Evolutionary conservation across 2,329 filamentous ascomycete genomes (phyloP).

Genomic region (Aspergillus unguis): DNA sequence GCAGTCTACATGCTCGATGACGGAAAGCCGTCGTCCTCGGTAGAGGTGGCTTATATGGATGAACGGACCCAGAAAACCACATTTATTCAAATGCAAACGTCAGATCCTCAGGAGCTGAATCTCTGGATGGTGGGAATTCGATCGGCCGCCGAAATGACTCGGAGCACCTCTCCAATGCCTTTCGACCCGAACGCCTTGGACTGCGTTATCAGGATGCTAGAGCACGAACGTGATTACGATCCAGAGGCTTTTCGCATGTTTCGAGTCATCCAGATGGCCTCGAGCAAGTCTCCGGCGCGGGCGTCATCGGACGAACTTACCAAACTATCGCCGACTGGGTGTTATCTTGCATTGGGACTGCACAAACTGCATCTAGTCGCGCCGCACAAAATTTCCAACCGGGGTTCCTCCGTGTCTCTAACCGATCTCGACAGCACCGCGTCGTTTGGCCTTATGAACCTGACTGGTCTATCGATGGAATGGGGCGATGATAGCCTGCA

Average conservation of each 20-base stretch:
- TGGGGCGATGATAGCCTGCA: conserved; percentile 65
- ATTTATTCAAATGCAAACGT: conserved; percentile 62
- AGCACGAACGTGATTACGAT: conserved; percentile 66
- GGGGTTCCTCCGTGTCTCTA: conserved; percentile 54
- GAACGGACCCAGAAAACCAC: conserved; percentile 60
- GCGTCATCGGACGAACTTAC: conserved; percentile 65
- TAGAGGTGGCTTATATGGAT: conserved; percentile 67
- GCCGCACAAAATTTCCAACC: conserved; percentile 56
- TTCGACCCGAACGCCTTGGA: conserved; percentile 61
- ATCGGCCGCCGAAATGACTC: conserved; percentile 55
- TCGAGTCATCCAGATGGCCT: conserved; percentile 63
- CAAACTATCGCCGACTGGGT: conserved; percentile 62
- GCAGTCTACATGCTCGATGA: conserved; percentile 66
- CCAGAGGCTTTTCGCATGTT: conserved; percentile 65
- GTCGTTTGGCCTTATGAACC: conserved; percentile 62
- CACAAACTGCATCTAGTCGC: conserved; percentile 68
- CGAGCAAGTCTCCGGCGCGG: conserved; percentile 53
- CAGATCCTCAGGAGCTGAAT: conserved; percentile 62
- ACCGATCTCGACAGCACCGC: conserved; percentile 49
- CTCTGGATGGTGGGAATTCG: conserved; percentile 63
- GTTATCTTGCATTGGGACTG: conserved; percentile 66
- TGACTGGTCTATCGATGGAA: conserved; percentile 59
- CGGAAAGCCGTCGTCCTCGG: conserved; percentile 62
- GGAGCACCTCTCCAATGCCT: conserved; percentile 50
- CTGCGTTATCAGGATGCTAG: conserved; percentile 60